Percentiles rank a stretch among this genome's conserved stretches.
Evolutionary conservation across 371 early-diverging fungal genomes (phyloP).

Genomic region (Mortierella sp.): DNA sequence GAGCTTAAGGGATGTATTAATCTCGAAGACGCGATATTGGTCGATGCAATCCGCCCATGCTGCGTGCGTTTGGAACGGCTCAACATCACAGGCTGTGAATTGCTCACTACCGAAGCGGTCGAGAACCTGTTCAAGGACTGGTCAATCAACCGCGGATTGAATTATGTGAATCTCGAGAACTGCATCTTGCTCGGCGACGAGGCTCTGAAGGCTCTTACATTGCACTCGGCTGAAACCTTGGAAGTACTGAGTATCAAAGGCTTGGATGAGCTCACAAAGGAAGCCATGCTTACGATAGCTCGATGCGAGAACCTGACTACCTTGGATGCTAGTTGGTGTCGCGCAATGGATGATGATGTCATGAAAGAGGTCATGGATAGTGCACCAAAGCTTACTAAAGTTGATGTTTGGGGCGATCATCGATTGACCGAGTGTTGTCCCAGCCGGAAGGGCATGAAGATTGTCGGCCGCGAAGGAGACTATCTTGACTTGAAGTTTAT

Average conservation of each 20-base stretch:
- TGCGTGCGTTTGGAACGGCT: slow-evolving; percentile 69
- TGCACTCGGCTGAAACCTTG: slow-evolving; percentile 71
- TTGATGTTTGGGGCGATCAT: slow-evolving; percentile 82
- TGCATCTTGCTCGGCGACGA: slow-evolving; percentile 69
- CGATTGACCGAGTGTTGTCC: slow-evolving; percentile 69
- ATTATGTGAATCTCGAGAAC: slow-evolving; percentile 65
- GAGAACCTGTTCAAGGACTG: slow-evolving; percentile 67
- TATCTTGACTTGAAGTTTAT: slow-evolving; percentile 39
- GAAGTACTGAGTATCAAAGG: slow-evolving; percentile 75
- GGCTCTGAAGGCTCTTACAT: slow-evolving; percentile 68
- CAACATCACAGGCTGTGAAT: slow-evolving; percentile 65
- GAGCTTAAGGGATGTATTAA: slow-evolving; percentile 67
- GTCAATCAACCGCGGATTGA: slow-evolving; percentile 62
- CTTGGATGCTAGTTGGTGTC: slow-evolving; percentile 80
- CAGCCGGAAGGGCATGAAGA: slow-evolving; percentile 62
- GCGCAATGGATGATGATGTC: slow-evolving; percentile 78
- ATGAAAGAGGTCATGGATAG: slow-evolving; percentile 64
- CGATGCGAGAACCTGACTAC: slow-evolving; percentile 62
- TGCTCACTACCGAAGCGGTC: slow-evolving; percentile 72
- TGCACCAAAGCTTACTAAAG: slow-evolving; percentile 60
- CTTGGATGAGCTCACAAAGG: slow-evolving; percentile 74
- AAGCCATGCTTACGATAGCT: slow-evolving; percentile 66
- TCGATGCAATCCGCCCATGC: slow-evolving; percentile 65
- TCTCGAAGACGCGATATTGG: slow-evolving; percentile 68
- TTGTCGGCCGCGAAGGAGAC: slow-evolving; percentile 73